A percentile compares a stretch with the other conserved stretches of the same genome.
Evolutionary conservation across 441 rosid species (phyloP).

Genomic region (Croton setiger): DNA sequence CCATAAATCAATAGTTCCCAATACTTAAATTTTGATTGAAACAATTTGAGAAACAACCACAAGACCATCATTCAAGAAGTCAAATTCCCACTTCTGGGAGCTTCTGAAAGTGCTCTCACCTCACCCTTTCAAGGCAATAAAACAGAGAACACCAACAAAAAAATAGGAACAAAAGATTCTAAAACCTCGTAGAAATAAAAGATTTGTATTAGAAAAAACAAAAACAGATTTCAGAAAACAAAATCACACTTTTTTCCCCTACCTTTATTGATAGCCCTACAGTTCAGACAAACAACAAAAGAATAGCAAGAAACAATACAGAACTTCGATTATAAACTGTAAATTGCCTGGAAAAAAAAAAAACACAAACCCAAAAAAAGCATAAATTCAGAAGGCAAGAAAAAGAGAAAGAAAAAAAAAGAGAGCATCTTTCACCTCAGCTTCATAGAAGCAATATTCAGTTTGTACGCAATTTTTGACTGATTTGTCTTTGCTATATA

Average conservation of each 20-base stretch:
- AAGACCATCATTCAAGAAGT: constrained; percentile 2
- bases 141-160: neutral
- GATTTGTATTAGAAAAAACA: neutral
- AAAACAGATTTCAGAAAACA: constrained; percentile 1
- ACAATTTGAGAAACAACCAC: neutral
- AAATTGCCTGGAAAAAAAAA: neutral
- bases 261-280: neutral
- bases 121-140: no score
- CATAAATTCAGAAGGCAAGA: neutral
- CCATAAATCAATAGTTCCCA: neutral
- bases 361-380: neutral
- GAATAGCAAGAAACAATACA: neutral
- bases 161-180: neutral
- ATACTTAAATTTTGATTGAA: neutral
- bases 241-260: neutral
- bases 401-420: neutral
- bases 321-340: neutral
- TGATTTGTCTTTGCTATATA: neutral
- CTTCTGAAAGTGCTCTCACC: no score
- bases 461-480: constrained; percentile 5
- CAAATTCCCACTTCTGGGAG: neutral
- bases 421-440: neutral
- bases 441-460: neutral
- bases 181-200: neutral
- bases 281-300: constrained; percentile 12